A percentile compares a stretch with the other conserved stretches of the same genome.
phyloP scores from a whole-genome alignment of 345 rosid species.

The Citrus sp. region DNA sequence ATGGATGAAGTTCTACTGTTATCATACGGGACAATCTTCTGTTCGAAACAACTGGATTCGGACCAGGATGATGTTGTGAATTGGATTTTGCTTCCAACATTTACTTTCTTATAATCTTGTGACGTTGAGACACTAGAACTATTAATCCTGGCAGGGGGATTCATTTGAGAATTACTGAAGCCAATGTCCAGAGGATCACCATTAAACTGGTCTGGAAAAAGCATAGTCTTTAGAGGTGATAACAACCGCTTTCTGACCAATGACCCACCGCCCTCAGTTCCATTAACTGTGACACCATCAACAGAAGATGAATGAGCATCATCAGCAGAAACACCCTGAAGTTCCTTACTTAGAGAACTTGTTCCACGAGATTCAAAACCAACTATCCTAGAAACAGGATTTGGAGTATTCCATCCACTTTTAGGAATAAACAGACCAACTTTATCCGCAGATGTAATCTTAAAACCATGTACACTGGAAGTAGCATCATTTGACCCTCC shows the following conservation, averaged over 20 bases:
- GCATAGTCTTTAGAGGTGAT: constrained; percentile 65
- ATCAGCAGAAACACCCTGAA: constrained; percentile 34
- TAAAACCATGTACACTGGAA: constrained; percentile 41
- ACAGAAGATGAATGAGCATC: constrained; percentile 24
- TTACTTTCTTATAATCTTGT: constrained; percentile 60
- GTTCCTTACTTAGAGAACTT: constrained; percentile 23
- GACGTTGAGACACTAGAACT: constrained; percentile 25
- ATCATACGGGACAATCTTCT: constrained; percentile 30
- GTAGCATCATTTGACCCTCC: constrained; percentile 34
- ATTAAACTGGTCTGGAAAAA: constrained; percentile 49
- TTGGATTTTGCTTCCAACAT: constrained; percentile 39
- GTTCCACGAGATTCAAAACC: constrained; percentile 62
- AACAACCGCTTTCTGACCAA: constrained; percentile 63
- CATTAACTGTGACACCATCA: constrained; percentile 28
- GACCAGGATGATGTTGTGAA: constrained; percentile 33
- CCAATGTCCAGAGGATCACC: constrained; percentile 63
- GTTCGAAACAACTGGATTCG: constrained; percentile 45
- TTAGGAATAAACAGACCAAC: constrained; percentile 29
- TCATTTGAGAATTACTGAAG: constrained; percentile 33
- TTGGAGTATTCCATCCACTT: constrained; percentile 30
- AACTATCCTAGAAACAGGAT: constrained; percentile 71
- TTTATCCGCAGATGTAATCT: constrained; percentile 36
- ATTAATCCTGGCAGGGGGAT: constrained; percentile 28
- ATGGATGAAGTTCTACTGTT: constrained; percentile 33
- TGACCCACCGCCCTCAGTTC: constrained; percentile 48